Percentiles rank a stretch among this genome's conserved stretches.
phyloP scores from a whole-genome alignment of 2,329 filamentous ascomycete species.

The Knoxdaviesia capensis region DNA sequence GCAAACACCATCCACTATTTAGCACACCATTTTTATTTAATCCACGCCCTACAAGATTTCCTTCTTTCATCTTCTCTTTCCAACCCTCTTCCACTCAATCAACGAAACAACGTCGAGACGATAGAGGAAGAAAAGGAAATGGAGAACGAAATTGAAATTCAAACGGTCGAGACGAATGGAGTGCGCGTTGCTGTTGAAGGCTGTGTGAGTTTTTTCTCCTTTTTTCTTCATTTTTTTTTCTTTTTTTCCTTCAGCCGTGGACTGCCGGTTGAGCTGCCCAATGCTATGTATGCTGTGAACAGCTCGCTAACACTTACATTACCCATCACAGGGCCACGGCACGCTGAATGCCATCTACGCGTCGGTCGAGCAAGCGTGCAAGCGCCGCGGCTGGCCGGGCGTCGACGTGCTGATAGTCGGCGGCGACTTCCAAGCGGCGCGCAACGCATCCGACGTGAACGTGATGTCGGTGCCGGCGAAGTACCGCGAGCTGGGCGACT shows the following conservation, averaged over 20 bases:
- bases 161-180: background rate
- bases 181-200: conserved; percentile 4
- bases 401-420: conserved; percentile 81
- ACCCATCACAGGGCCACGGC: conserved; percentile 54
- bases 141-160: no score
- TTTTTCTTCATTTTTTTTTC: background rate
- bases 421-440: conserved; percentile 84
- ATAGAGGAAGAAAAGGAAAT: no score
- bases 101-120: no score
- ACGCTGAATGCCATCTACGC: conserved; percentile 82
- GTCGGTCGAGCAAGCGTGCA: conserved; percentile 48
- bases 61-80: no score
- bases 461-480: conserved; percentile 81
- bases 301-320: background rate
- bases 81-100: no score
- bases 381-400: conserved; percentile 53
- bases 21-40: no score
- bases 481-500: conserved; percentile 77
- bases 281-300: background rate
- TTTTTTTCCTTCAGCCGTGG: no score
- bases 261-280: background rate
- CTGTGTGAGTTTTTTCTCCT: conserved; percentile 2
- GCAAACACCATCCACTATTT: no score
- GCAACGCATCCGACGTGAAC: conserved; percentile 72
- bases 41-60: no score